A percentile compares a stretch with the other conserved stretches of the same genome.
Evolutionary conservation across 257 asterid species (phyloP).

Genomic region (Jacaranda copaia): DNA sequence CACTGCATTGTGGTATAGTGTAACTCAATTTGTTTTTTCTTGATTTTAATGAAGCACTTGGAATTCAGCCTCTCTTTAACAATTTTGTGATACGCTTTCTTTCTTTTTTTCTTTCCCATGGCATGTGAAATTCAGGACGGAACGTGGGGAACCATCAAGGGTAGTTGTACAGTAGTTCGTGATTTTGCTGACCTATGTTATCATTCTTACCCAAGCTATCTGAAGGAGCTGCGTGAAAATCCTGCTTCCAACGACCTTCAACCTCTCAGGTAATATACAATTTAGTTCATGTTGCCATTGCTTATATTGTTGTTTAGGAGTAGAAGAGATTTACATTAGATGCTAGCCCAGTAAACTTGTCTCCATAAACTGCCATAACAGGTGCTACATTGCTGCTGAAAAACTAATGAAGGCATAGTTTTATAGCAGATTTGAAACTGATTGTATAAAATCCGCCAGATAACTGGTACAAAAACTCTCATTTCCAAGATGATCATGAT

Average conservation of each 20-base stretch:
- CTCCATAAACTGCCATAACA: no score
- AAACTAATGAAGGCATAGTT: no score
- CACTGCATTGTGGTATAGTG: slow-evolving; percentile 75
- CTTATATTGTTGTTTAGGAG: slow-evolving; percentile 4
- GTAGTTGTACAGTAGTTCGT: slow-evolving; percentile 85
- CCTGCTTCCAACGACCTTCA: slow-evolving; percentile 58
- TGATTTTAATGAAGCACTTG: not conserved
- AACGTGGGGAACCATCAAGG: slow-evolving; percentile 85
- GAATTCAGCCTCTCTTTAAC: not conserved
- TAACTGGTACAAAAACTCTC: not conserved
- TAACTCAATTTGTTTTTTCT: not conserved
- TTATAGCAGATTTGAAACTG: no score
- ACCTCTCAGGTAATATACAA: slow-evolving; percentile 70
- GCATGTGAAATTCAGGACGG: slow-evolving; percentile 69
- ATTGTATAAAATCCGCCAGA: not conserved
- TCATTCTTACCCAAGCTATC: slow-evolving; percentile 71
- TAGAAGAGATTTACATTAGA: no score
- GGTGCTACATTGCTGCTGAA: no score
- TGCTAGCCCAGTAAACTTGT: no score
- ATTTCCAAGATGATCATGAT: not conserved
- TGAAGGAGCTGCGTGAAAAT: slow-evolving; percentile 71
- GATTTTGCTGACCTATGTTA: slow-evolving; percentile 93
- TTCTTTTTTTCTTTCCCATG: not conserved
- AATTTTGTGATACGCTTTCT: slow-evolving; percentile 10
- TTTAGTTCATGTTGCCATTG: not conserved